Evolutionary conservation across 2,329 filamentous ascomycete genomes (phyloP), one percentile per base, ranked within the genome.

Genomic region (Tolypocladium nubicola): DNA sequence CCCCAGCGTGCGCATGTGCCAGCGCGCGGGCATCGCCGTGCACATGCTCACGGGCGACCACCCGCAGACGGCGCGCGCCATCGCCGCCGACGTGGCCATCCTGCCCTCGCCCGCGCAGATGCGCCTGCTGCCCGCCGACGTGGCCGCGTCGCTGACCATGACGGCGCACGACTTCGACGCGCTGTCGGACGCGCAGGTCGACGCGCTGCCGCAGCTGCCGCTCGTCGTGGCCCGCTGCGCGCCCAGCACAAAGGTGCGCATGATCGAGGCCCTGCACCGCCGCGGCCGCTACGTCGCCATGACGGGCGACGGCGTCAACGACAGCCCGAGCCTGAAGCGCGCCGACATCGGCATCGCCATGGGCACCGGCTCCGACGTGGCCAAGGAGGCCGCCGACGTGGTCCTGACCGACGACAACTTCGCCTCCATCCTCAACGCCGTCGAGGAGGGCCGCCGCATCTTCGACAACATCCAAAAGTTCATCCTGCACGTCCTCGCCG

Each of bases 401-500:
- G 85, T 89, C 23, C 71, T 89, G 43, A 88, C 84, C 0, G 84
- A 88, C 65, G 86, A 88, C 61, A 88, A 88, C 68, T 89, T 89
- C 62, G 84, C 85, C 3, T 85, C 81, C 4, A 89, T 89, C 55
- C 78, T 88, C 26, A 84, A 85, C 57, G 85, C 85, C 3, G 82
- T 88, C n/a, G 84, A 87, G 66, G 85, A 88, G 70, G 86, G 86
- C 3, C 79, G 86, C 38, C 76, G 85, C 47, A 86, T 88, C 70
- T 88, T 88, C 67, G 85, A 88, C 64, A 88, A 88, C 59, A 88
- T 89, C 53, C 85, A 89, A 62, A 88, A 88, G 63, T 89, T 88
- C 64, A 81, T 88, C 49, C 76, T 88, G 2, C 85, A 86, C 64
- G 74, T 88, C 40, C 71, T 88, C 53, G 82, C 84, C 0, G 80